A percentile compares a stretch with the other conserved stretches of the same genome.
Conservation (phyloP, 306 rosid species). For the Dalbergia cochinchinensis region DNA sequence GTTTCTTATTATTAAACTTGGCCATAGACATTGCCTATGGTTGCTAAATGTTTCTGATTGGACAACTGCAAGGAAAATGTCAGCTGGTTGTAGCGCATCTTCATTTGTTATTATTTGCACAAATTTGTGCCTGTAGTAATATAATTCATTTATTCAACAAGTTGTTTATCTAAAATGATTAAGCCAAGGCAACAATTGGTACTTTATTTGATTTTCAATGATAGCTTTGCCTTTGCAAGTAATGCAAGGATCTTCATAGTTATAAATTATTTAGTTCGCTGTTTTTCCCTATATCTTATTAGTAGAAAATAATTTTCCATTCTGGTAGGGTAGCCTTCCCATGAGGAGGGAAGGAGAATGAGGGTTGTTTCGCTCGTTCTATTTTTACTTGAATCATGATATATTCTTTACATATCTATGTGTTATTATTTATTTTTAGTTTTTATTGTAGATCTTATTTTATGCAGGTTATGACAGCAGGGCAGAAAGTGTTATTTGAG, state of each 20-base stretch:
- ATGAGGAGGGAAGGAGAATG: neutral
- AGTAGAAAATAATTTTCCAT: slow-evolving; percentile 24
- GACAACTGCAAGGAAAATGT: slow-evolving; percentile 22
- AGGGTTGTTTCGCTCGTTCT: slow-evolving; percentile 1
- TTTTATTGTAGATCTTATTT: slow-evolving; percentile 32
- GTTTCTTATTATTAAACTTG: slow-evolving; percentile 7
- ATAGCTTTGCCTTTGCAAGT: slow-evolving; percentile 19
- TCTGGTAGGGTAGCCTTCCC: neutral
- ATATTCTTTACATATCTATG: slow-evolving; percentile 9
- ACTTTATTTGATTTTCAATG: slow-evolving; percentile 26
- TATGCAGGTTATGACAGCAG: slow-evolving; percentile 85
- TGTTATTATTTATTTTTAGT: slow-evolving; percentile 10
- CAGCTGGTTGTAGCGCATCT: slow-evolving; percentile 13
- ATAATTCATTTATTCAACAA: neutral
- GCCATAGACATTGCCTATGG: slow-evolving; percentile 2
- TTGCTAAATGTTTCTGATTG: slow-evolving; percentile 26
- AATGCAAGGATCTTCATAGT: slow-evolving; percentile 27
- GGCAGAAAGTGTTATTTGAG: slow-evolving; percentile 91
- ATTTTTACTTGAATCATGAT: slow-evolving; percentile 19
- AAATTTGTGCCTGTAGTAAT: neutral
- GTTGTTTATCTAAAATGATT: neutral
- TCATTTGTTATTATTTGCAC: slow-evolving; percentile 30
- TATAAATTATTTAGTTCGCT: neutral
- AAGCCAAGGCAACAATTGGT: slow-evolving; percentile 9
- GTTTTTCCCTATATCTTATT: neutral